Conservation (phyloP, 1,139 yeast genomes). For the Fermentozyma sake region DNA sequence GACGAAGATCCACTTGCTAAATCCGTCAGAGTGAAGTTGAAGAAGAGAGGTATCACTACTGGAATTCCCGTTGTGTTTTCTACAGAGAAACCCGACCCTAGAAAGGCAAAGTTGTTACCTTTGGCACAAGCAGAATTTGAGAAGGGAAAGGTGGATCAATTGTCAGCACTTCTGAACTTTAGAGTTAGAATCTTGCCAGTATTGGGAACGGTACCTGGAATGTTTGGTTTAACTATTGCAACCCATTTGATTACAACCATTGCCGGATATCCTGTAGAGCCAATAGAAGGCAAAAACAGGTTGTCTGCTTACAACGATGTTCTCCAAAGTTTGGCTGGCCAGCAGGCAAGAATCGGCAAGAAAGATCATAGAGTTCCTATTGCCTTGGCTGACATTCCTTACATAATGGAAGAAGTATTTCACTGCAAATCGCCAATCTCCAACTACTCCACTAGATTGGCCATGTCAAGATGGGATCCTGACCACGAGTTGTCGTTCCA, state of each 20-base stretch:
- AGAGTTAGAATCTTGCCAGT: conserved; percentile 93
- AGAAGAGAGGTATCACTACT: conserved; percentile 66
- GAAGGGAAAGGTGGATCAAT: conserved; percentile 81
- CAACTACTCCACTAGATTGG: conserved; percentile 74
- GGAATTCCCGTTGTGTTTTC: conserved; percentile 89
- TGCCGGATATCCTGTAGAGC: conserved; percentile 84
- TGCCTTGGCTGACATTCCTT: conserved; percentile 68
- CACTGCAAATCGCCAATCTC: conserved; percentile 89
- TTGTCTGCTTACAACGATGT: conserved; percentile 79
- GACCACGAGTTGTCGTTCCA: conserved; percentile 50
- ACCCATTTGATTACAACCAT: conserved; percentile 75
- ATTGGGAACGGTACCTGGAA: conserved; percentile 93
- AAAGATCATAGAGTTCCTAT: conserved; percentile 70
- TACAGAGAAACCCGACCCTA: conserved; percentile 93
- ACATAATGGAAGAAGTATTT: conserved; percentile 86
- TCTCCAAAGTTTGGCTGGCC: conserved; percentile 80
- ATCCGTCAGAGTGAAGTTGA: conserved; percentile 76
- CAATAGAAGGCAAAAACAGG: conserved; percentile 88
- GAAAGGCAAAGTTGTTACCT: conserved; percentile 83
- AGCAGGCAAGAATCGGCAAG: conserved; percentile 71
- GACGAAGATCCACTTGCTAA: conserved; percentile 95
- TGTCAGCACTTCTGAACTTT: conserved; percentile 83
- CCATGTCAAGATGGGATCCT: conserved; percentile 83
- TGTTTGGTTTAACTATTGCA: conserved; percentile 88
- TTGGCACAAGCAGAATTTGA: conserved; percentile 73